Percentiles rank a stretch among this genome's conserved stretches.
Evolutionary conservation across 2,329 filamentous ascomycete species (phyloP).

Genomic region (Colletotrichum limetticola): DNA sequence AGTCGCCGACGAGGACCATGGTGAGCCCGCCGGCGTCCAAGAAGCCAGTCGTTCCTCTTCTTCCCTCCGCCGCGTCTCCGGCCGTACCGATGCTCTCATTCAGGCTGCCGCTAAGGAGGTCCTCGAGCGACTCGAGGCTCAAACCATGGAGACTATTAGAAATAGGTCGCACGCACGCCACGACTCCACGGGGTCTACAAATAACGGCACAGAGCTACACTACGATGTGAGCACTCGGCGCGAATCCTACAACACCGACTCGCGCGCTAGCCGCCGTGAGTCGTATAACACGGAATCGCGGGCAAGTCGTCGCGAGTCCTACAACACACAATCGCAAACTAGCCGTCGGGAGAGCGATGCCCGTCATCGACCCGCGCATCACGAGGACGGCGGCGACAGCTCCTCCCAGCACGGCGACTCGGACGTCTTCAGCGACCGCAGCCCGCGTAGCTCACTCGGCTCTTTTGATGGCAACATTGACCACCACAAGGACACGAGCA

Average conservation of each 20-base stretch:
- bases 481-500: slow-evolving; percentile 43
- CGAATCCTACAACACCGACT: slow-evolving; percentile 23
- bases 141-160: slow-evolving; percentile 41
- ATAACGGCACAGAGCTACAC: slow-evolving; percentile 42
- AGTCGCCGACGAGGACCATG: not conserved
- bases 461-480: slow-evolving; percentile 51
- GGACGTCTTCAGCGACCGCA: slow-evolving; percentile 69
- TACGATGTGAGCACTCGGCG: slow-evolving; percentile 37
- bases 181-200: slow-evolving; percentile 37
- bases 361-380: not conserved
- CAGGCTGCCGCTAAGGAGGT: slow-evolving; percentile 63
- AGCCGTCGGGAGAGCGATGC: slow-evolving; percentile 17
- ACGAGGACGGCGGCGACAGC: slow-evolving; percentile 50
- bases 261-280: slow-evolving; percentile 14
- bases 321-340: slow-evolving; percentile 2
- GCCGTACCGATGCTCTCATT: slow-evolving; percentile 62
- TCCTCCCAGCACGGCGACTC: slow-evolving; percentile 66
- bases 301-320: slow-evolving; percentile 22
- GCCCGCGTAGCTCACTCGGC: slow-evolving; percentile 65
- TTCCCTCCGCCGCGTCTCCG: slow-evolving; percentile 51
- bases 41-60: slow-evolving; percentile 35
- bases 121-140: slow-evolving; percentile 57
- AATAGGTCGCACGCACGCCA: slow-evolving; percentile 32
- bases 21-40: not conserved
- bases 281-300: slow-evolving; percentile 5